A percentile compares a stretch with the other conserved stretches of the same genome.
phyloP scores from a whole-genome alignment of 306 rosid species.

The Styphnolobium japonicum region DNA sequence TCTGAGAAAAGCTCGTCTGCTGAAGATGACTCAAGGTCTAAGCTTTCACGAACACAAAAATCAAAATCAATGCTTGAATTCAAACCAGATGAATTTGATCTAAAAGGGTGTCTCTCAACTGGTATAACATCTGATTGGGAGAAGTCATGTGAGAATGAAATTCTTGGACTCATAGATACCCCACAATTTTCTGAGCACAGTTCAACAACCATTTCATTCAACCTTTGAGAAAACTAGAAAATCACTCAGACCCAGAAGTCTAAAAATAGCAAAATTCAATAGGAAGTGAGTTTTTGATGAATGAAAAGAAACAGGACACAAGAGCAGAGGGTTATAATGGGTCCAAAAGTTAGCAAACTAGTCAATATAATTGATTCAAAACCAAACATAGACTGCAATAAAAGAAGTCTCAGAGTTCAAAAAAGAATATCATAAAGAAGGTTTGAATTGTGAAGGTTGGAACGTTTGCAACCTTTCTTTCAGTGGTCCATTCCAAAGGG shows the following conservation, averaged over 20 bases:
- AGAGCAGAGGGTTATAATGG: conserved; percentile 12
- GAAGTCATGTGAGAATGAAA: conserved; percentile 84
- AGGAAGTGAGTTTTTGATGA: background rate
- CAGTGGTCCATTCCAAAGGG: conserved; percentile 20
- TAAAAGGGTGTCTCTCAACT: conserved; percentile 56
- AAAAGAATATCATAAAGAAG: background rate
- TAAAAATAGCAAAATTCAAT: background rate
- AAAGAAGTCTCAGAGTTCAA: conserved; percentile 7
- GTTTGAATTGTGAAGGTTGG: conserved; percentile 8
- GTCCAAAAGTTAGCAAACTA: background rate
- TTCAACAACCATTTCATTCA: conserved; percentile 56
- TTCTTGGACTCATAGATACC: conserved; percentile 57
- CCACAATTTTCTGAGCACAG: conserved; percentile 57
- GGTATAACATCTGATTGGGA: conserved; percentile 59
- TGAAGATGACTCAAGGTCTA: conserved; percentile 67
- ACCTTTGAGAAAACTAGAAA: background rate
- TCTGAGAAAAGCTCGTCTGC: conserved; percentile 88
- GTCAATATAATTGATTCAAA: conserved; percentile 20
- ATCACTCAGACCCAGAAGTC: conserved; percentile 11
- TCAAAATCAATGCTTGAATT: conserved; percentile 72
- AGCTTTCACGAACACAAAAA: conserved; percentile 61
- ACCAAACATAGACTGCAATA: conserved; percentile 12
- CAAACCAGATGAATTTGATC: conserved; percentile 60
- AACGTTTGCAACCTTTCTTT: background rate
- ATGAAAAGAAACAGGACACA: background rate